A percentile compares a stretch with the other conserved stretches of the same genome.
Evolutionary conservation across 2,329 filamentous ascomycete species (phyloP).

Genomic region (Metarhizium anisopliae): DNA sequence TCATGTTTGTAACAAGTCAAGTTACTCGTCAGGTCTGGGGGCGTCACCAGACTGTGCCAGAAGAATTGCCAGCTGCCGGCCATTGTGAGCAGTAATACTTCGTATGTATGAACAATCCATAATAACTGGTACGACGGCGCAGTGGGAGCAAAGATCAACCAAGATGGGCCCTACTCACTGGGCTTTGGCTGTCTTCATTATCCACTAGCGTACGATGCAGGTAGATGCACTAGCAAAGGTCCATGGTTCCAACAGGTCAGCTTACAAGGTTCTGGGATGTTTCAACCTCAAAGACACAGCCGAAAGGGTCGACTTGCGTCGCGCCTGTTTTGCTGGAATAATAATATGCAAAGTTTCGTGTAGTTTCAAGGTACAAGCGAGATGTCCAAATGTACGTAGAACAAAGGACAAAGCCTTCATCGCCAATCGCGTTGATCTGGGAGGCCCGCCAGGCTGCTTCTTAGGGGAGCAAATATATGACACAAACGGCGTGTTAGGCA

Average conservation of each 20-base stretch:
- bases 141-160: not conserved
- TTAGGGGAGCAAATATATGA: not conserved
- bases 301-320: slow-evolving; percentile 22
- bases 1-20: not conserved
- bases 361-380: not conserved
- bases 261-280: slow-evolving; percentile 11
- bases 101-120: not conserved
- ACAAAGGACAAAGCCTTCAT: not conserved
- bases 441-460: not conserved
- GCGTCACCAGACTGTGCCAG: not conserved
- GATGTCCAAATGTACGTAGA: not conserved
- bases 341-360: not conserved
- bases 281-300: slow-evolving; percentile 11
- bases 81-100: not conserved
- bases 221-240: not conserved
- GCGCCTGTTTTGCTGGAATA: slow-evolving; percentile 5
- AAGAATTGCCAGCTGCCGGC: not conserved
- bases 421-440: not conserved
- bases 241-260: not conserved
- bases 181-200: not conserved
- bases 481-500: not conserved
- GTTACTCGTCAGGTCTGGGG: no score
- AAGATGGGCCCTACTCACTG: not conserved
- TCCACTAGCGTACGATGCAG: not conserved
- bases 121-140: not conserved